phyloP scores from a whole-genome alignment of 495 filamentous ascomycete species.

The Penicillium bovifimosum region DNA sequence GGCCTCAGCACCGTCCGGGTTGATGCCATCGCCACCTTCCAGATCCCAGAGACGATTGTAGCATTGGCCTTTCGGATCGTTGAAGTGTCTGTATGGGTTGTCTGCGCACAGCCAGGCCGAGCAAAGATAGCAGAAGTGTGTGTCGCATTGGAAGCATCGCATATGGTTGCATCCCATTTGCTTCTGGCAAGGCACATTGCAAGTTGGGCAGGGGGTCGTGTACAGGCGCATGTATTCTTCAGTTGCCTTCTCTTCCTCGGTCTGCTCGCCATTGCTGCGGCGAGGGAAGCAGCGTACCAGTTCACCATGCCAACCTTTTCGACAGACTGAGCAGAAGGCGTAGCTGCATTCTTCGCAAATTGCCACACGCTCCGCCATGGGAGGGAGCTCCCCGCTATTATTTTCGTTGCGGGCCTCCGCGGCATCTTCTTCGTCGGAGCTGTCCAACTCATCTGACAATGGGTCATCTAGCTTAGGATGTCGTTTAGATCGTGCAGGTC shows the following conservation, averaged over 20 bases:
- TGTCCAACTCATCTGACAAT: slow-evolving; percentile 46
- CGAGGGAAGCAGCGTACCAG: slow-evolving; percentile 58
- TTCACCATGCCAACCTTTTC: slow-evolving; percentile 85
- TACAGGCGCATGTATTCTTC: slow-evolving; percentile 73
- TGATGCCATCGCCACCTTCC: slow-evolving; percentile 69
- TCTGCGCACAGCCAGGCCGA: slow-evolving; percentile 71
- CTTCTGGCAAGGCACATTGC: slow-evolving; percentile 79
- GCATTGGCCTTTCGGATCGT: slow-evolving; percentile 58
- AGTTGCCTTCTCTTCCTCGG: slow-evolving; percentile 77
- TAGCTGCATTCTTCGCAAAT: slow-evolving; percentile 89
- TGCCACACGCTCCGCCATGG: slow-evolving; percentile 57
- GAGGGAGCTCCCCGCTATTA: slow-evolving; percentile 18
- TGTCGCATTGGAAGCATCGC: slow-evolving; percentile 82
- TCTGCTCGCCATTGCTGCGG: slow-evolving; percentile 53
- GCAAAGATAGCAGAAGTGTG: slow-evolving; percentile 96
- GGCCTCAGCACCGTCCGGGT: slow-evolving; percentile 41
- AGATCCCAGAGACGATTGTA: slow-evolving; percentile 87
- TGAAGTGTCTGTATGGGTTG: slow-evolving; percentile 90
- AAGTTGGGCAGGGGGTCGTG: slow-evolving; percentile 88
- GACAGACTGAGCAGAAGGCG: slow-evolving; percentile 78
- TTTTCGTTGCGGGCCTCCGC: slow-evolving; percentile 30
- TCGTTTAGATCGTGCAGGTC: slow-evolving; percentile 74
- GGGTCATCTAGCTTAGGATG: slow-evolving; percentile 60
- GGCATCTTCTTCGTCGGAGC: slow-evolving; percentile 39
- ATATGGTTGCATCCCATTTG: slow-evolving; percentile 96